Conservation (phyloP, 805 yeast genomes). For the Spathaspora hagerdaliae region DNA sequence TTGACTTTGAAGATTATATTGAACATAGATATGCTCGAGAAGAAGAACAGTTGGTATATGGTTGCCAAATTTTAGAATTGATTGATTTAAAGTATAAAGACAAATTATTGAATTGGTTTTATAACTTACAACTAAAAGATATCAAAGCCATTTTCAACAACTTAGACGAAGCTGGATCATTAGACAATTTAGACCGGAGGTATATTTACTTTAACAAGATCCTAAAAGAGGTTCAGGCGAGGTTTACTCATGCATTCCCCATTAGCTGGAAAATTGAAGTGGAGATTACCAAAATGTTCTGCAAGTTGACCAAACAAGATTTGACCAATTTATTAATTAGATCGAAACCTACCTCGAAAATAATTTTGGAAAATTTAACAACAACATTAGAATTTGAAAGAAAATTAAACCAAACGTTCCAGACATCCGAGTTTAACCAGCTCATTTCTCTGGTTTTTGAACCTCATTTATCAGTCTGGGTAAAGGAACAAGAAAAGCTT, state of each 20-base stretch:
- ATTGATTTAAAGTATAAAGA: slow-evolving; percentile 52
- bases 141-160: slow-evolving; percentile 69
- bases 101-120: slow-evolving; percentile 69
- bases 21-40: slow-evolving; percentile 22
- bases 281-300: slow-evolving; percentile 58
- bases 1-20: slow-evolving; percentile 58
- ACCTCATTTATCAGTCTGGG: slow-evolving; percentile 83
- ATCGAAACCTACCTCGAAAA: slow-evolving; percentile 50
- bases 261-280: slow-evolving; percentile 65
- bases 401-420: slow-evolving; percentile 60
- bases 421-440: slow-evolving; percentile 40
- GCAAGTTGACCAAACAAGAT: slow-evolving; percentile 67
- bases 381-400: slow-evolving; percentile 83
- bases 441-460: slow-evolving; percentile 67
- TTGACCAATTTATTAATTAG: slow-evolving; percentile 33
- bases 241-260: slow-evolving; percentile 58
- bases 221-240: slow-evolving; percentile 53
- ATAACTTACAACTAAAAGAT: slow-evolving; percentile 66
- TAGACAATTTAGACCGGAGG: slow-evolving; percentile 81
- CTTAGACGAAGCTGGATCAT: slow-evolving; percentile 89
- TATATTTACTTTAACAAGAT: slow-evolving; percentile 77
- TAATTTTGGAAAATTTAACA: slow-evolving; percentile 64
- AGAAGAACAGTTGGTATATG: slow-evolving; percentile 44
- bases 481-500: slow-evolving; percentile 70
- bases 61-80: slow-evolving; percentile 70